Percentiles rank a stretch among this genome's conserved stretches.
phyloP scores from a whole-genome alignment of 257 asterid species.

The Ajuga chamaepitys region DNA sequence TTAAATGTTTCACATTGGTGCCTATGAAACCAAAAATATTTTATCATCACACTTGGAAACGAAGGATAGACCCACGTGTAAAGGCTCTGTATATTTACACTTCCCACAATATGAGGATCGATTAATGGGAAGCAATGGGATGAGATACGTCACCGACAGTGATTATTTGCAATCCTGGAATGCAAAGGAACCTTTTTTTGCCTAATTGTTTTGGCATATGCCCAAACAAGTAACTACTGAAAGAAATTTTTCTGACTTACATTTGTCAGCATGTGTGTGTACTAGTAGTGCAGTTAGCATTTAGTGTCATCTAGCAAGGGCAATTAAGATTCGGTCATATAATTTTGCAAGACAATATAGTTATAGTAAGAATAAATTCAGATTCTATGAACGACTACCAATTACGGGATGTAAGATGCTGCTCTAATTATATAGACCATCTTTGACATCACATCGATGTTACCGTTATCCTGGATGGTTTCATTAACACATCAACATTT shows the following conservation, averaged over 20 bases:
- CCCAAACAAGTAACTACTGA: too few relatives aligned
- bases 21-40: background rate
- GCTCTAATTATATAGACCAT: background rate
- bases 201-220: background rate
- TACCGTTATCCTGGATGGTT: background rate
- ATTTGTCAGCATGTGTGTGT: background rate
- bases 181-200: background rate
- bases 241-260: background rate
- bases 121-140: background rate
- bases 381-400: background rate
- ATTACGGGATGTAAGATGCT: background rate
- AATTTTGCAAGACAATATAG: background rate
- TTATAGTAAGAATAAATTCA: background rate
- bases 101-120: background rate
- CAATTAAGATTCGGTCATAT: background rate
- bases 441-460: background rate
- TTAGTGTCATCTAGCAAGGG: background rate
- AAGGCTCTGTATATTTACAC: background rate
- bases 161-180: background rate
- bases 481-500: background rate
- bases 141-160: background rate
- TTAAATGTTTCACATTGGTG: background rate
- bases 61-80: background rate
- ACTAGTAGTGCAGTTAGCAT: background rate
- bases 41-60: background rate